A percentile compares a stretch with the other conserved stretches of the same genome.
phyloP scores from a whole-genome alignment of 2,329 filamentous ascomycete species.

The Paracoccidioides lutzii region DNA sequence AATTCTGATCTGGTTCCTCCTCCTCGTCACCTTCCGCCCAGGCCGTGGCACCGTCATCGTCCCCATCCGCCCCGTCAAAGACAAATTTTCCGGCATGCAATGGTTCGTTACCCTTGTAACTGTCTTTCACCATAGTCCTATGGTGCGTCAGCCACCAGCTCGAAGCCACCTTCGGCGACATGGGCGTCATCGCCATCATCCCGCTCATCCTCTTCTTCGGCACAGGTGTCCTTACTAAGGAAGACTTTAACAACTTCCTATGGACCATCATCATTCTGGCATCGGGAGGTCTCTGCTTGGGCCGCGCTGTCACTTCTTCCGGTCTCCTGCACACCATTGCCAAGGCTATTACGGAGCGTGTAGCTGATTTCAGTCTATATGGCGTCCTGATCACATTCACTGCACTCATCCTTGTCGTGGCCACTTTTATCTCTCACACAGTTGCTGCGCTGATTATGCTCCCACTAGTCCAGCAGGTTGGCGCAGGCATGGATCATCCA shows the following conservation, averaged over 20 bases:
- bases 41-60: slow-evolving; percentile 78
- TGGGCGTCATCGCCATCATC: slow-evolving; percentile 96
- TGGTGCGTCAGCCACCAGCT: slow-evolving; percentile 92
- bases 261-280: slow-evolving; percentile 99
- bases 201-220: slow-evolving; percentile 94
- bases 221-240: slow-evolving; percentile 88
- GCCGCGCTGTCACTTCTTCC: slow-evolving; percentile 87
- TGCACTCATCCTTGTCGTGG: slow-evolving; percentile 72
- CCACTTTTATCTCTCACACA: slow-evolving; percentile 95
- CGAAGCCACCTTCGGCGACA: slow-evolving; percentile 80
- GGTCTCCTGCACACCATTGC: slow-evolving; percentile 85
- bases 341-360: slow-evolving; percentile 55
- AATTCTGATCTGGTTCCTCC: slow-evolving; percentile 73
- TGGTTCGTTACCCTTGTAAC: slow-evolving; percentile 87
- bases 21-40: slow-evolving; percentile 75
- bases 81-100: slow-evolving; percentile 75
- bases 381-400: slow-evolving; percentile 77
- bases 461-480: slow-evolving; percentile 78
- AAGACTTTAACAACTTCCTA: slow-evolving; percentile 99
- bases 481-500: slow-evolving; percentile 69
- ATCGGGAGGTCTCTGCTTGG: slow-evolving; percentile 79
- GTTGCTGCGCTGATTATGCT: slow-evolving; percentile 92
- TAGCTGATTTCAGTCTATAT: slow-evolving; percentile 72
- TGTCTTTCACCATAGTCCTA: slow-evolving; percentile 63
- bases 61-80: slow-evolving; percentile 78